Percentiles rank a stretch among this genome's conserved stretches.
Conservation (phyloP, 352 stramenopile species). For the Pseudoperonospora humuli region DNA sequence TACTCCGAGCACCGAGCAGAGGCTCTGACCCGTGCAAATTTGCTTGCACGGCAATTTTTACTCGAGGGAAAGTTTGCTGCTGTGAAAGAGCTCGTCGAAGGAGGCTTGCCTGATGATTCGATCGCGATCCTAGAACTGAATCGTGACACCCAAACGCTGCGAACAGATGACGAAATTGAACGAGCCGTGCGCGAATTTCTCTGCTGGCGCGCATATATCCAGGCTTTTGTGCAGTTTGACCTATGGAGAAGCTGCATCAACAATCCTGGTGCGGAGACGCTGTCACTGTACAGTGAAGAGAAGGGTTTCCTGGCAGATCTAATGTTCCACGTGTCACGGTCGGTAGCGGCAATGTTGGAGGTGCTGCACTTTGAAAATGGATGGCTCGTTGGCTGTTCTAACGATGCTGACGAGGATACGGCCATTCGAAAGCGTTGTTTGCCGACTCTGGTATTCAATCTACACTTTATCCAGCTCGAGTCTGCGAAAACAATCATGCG, state of each 20-base stretch:
- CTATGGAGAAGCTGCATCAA: conserved; percentile 58
- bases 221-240: conserved; percentile 57
- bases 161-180: conserved; percentile 43
- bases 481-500: conserved; percentile 62
- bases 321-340: conserved; percentile 65
- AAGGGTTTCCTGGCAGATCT: conserved; percentile 67
- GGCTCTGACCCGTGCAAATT: conserved; percentile 45
- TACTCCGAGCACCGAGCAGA: conserved; percentile 59
- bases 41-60: conserved; percentile 64
- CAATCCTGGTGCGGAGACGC: conserved; percentile 12
- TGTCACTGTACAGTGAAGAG: conserved; percentile 61
- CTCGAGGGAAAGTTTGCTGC: conserved; percentile 57
- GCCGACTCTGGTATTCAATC: conserved; percentile 56
- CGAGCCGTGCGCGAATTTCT: conserved; percentile 49
- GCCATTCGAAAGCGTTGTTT: conserved; percentile 48
- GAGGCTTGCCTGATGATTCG: conserved; percentile 61
- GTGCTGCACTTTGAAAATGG: conserved; percentile 75
- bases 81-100: conserved; percentile 50
- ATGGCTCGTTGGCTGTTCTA: conserved; percentile 54
- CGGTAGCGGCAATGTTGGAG: conserved; percentile 43
- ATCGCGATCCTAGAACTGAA: conserved; percentile 55
- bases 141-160: conserved; percentile 32
- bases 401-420: conserved; percentile 34
- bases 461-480: conserved; percentile 75
- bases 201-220: conserved; percentile 68